Evolutionary conservation across 2,329 filamentous ascomycete genomes (phyloP).

Genomic region (Penicillium sp.): DNA sequence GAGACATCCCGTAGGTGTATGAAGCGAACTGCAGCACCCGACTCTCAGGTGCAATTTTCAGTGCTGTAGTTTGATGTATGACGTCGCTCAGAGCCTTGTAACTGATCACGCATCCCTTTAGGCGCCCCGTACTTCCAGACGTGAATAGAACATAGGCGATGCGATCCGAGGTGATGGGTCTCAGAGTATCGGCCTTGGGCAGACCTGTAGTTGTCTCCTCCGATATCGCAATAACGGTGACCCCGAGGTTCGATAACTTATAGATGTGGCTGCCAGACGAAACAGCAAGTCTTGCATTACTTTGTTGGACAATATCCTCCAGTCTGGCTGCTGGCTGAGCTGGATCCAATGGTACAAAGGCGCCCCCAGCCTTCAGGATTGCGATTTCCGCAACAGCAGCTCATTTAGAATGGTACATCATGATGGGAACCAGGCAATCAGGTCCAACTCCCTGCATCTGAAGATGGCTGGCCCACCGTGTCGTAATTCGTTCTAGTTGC

Average conservation of each 20-base stretch:
- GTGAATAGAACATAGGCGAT: slow-evolving; percentile 5
- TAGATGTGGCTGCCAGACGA: not conserved
- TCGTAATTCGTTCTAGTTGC: not conserved
- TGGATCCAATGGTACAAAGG: slow-evolving; percentile 4
- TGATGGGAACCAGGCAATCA: not conserved
- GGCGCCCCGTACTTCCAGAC: not conserved
- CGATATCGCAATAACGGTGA: not conserved
- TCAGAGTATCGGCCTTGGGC: not conserved
- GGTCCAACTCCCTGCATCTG: not conserved
- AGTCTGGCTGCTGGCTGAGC: not conserved
- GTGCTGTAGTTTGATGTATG: not conserved
- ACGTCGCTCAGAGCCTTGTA: not conserved
- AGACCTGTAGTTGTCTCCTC: not conserved
- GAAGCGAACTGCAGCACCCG: slow-evolving; percentile 6
- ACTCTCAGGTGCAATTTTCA: not conserved
- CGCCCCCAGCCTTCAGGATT: slow-evolving; percentile 2
- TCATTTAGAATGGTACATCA: not conserved
- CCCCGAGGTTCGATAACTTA: not conserved
- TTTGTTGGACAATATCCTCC: not conserved
- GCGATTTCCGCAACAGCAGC: not conserved
- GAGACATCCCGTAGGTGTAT: slow-evolving; percentile 1
- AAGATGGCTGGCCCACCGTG: not conserved
- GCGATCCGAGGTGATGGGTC: not conserved
- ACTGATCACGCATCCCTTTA: slow-evolving; percentile 4
- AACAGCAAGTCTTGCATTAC: not conserved